Evolutionary conservation across 2,329 filamentous ascomycete genomes (phyloP), one percentile per base, ranked within the genome.

Genomic region (Hypoxylon sp.): DNA sequence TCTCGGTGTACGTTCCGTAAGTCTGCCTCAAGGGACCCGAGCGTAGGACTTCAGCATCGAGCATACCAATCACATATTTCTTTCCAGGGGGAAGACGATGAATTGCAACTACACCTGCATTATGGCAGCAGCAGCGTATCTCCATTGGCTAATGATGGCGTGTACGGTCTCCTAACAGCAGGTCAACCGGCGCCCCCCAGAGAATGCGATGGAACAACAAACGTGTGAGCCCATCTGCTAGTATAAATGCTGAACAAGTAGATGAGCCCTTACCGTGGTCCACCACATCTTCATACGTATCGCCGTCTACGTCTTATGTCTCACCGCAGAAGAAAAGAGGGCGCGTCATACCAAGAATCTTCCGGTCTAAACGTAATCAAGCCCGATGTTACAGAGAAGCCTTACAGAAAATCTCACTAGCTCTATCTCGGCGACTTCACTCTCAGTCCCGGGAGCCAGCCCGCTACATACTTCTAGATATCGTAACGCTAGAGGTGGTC

Each of bases 141-240:
- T 19, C 19, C 17, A 45, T 45, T 45, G 41, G 41, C n/a, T 21
- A 7, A 28, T 28, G 25, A 28, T 6, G 25, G 17, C 14, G 13
- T 3, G 34, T 36, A 36, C 34, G 14, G 34, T 13, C 14, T 36
- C 36, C 36, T 41, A 17, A 41, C 14, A 17, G 13, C 34, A 36
- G 14, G 9, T 17, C n/a, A 17, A 46, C 17, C 19, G 23, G 10
- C 43, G 21, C 49, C 41, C 59, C 41, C 43, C 59, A 56, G 59
- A 50, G 51, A 43, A 45, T 32, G 6, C 5, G 13, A 28, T 32
- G 13, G 46, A 41, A 34, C 5, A 13, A 13, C 13, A 36, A 3
- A 30, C 6, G 5, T 9, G 28, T 6, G 28, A 30, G 6, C 28
- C 6, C 28, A 30, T 30, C 28, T 30, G 28, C 28, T 30, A 30